phyloP scores from a whole-genome alignment of 2,329 filamentous ascomycete genomes.

The Thielaviopsis ethacetica region DNA sequence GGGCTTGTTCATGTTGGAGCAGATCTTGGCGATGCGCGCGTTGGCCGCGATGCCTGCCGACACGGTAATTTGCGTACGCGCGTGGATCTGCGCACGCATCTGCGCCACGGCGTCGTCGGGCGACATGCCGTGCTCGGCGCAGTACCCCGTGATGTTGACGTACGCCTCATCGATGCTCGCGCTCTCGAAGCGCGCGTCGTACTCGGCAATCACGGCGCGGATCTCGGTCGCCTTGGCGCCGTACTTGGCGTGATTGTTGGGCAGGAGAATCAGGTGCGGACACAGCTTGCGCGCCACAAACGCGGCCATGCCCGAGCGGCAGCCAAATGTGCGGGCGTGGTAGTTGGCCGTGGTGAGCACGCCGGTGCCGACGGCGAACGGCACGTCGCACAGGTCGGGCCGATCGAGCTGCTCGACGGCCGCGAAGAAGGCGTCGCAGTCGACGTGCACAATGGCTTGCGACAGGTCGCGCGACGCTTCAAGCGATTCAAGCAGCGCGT shows the following conservation, averaged over 20 bases:
- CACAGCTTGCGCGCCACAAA: slow-evolving; percentile 94
- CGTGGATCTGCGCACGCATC: slow-evolving; percentile 59
- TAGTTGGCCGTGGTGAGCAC: slow-evolving; percentile 67
- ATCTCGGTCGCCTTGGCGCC: slow-evolving; percentile 79
- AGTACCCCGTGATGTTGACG: slow-evolving; percentile 84
- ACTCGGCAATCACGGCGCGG: slow-evolving; percentile 63
- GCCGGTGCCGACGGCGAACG: slow-evolving; percentile 72
- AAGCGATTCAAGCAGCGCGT: slow-evolving; percentile 64
- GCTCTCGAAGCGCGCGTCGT: slow-evolving; percentile 81
- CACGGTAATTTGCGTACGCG: slow-evolving; percentile 68
- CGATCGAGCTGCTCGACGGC: slow-evolving; percentile 75
- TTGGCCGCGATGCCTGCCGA: slow-evolving; percentile 92
- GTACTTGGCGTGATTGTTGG: slow-evolving; percentile 83
- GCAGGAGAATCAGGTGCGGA: slow-evolving; percentile 65
- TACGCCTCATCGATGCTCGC: slow-evolving; percentile 95
- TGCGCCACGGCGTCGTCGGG: slow-evolving; percentile 62
- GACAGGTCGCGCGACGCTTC: slow-evolving; percentile 66
- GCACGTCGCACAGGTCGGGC: slow-evolving; percentile 70
- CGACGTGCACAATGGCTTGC: slow-evolving; percentile 77
- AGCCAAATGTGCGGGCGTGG: slow-evolving; percentile 74
- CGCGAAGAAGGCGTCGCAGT: slow-evolving; percentile 96
- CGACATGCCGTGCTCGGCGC: slow-evolving; percentile 45
- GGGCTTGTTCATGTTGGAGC: slow-evolving; percentile 89
- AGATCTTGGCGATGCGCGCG: slow-evolving; percentile 85
- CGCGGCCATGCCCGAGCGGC: slow-evolving; percentile 84